Evolutionary conservation across 2,329 filamentous ascomycete species (phyloP), one percentile per base, ranked within the genome.

Genomic region (Macroventuria anomochaeta): DNA sequence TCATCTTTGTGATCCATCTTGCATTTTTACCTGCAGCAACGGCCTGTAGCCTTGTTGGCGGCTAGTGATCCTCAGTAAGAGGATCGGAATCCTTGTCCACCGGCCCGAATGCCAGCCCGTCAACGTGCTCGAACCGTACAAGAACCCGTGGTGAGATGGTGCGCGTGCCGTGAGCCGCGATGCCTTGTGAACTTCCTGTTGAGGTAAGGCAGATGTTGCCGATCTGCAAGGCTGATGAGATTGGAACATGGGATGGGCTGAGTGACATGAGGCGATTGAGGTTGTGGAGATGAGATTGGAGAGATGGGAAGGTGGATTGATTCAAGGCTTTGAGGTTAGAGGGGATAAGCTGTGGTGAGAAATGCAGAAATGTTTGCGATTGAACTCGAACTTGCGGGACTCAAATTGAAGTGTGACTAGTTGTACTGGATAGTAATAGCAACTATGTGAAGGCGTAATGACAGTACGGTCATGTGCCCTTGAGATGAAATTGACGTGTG

Each of bases 51-150:
- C 25, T 37, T 47, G 52, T 62, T 50, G 57, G 56, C 49, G 57
- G 54, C 54, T 56, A 49, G 58, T 34, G 58, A 62, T 63, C 61
- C 40, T 53, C 58, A 41, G 36, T 13, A 26, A 12, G 31, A 55
- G 54, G 58, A 60, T 54, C 20, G 18, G 13, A 1, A 60, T 36
- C 61, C 58, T 48, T 50, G 59, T 38, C 21, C 15, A 15, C 50
- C 57, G 59, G 59, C 41, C 58, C 58, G 58, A 53, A 46, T 40
- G 57, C 38, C 55, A 53, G 53, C 44, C 38, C 44, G 44, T 39
- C 21, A 31, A 29, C 33, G 26, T 43, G 34, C 44, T 29, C 26
- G 46, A 40, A 44, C 25, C 18, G 49, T 47, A 34, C 48, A 23
- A n/a, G 25, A 21, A 37, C 25, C 41, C 25, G n/a, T 33, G 44